These are phyloP conservation scores for Yarrowia sp. DNA, from an alignment of 805 yeast genomes.

Conservation along the genomic window DNA sequence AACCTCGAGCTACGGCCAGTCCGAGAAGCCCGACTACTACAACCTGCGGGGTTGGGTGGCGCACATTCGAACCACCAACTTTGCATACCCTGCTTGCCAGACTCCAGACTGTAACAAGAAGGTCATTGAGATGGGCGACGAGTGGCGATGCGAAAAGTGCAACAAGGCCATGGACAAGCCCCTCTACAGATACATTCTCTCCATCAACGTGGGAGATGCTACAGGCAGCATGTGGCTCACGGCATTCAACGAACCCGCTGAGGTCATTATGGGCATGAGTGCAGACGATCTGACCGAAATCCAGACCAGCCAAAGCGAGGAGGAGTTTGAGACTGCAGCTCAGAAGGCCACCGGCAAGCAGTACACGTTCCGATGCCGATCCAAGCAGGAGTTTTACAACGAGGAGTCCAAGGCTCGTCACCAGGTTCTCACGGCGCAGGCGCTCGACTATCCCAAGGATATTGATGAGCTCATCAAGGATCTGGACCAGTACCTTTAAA, in stretches of 20 bases:
- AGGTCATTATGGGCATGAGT: constrained; percentile 67
- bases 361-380: constrained; percentile 76
- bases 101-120: constrained; percentile 78
- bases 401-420: constrained; percentile 74
- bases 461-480: constrained; percentile 44
- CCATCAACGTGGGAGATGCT: constrained; percentile 76
- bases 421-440: constrained; percentile 60
- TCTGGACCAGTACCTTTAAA: constrained; percentile 38
- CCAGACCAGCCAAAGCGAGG: constrained; percentile 50
- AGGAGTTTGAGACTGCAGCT: constrained; percentile 55
- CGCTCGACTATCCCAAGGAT: constrained; percentile 49
- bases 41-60: constrained; percentile 75
- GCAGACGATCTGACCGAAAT: constrained; percentile 59
- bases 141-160: constrained; percentile 96
- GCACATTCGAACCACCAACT: constrained; percentile 68
- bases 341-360: constrained; percentile 67
- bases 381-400: constrained; percentile 82
- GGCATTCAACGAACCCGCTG: constrained; percentile 85
- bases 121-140: constrained; percentile 73
- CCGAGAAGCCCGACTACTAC: constrained; percentile 82
- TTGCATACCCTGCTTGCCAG: constrained; percentile 90
- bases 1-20: constrained; percentile 70
- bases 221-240: constrained; percentile 88
- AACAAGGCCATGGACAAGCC: constrained; percentile 73
- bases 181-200: constrained; percentile 77